A percentile compares a stretch with the other conserved stretches of the same genome.
Evolutionary conservation across 1,139 yeast species (phyloP).

Genomic region (Zygoascus sp.): DNA sequence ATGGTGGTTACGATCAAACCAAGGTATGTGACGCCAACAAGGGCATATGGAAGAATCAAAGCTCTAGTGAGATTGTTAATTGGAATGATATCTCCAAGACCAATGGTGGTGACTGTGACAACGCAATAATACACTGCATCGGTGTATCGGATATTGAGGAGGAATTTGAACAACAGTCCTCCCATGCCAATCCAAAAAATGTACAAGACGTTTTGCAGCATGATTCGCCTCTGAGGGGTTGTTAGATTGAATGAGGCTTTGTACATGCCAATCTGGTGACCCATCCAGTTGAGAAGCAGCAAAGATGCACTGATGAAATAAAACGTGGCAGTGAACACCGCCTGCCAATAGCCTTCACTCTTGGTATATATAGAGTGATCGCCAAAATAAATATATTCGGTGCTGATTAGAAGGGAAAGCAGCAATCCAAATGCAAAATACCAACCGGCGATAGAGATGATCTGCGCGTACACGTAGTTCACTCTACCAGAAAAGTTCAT

Average conservation of each 20-base stretch:
- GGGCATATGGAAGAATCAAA: conserved; percentile 55
- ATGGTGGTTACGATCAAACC: conserved; percentile 72
- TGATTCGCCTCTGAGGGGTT: conserved; percentile 62
- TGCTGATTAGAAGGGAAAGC: conserved; percentile 43
- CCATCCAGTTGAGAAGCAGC: conserved; percentile 55
- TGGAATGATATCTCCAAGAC: conserved; percentile 72
- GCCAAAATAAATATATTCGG: conserved; percentile 28
- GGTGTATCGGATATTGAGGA: conserved; percentile 49
- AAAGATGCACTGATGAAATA: conserved; percentile 55
- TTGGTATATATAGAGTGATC: conserved; percentile 13
- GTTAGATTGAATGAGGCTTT: conserved; percentile 66
- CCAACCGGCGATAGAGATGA: conserved; percentile 61
- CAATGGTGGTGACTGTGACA: conserved; percentile 71
- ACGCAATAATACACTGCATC: conserved; percentile 64
- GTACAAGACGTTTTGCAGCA: conserved; percentile 62
- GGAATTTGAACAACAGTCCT: conserved; percentile 48
- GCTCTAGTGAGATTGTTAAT: conserved; percentile 49
- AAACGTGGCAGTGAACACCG: conserved; percentile 55
- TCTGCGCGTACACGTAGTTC: conserved; percentile 55
- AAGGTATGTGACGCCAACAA: conserved; percentile 63
- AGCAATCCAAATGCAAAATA: conserved; percentile 51
- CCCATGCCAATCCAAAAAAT: conserved; percentile 70
- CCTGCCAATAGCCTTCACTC: conserved; percentile 76
- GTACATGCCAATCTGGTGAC: conserved; percentile 54
- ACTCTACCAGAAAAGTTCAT: conserved; percentile 61